Conservation (phyloP, 345 rosid species). For the Adansonia digitata region DNA sequence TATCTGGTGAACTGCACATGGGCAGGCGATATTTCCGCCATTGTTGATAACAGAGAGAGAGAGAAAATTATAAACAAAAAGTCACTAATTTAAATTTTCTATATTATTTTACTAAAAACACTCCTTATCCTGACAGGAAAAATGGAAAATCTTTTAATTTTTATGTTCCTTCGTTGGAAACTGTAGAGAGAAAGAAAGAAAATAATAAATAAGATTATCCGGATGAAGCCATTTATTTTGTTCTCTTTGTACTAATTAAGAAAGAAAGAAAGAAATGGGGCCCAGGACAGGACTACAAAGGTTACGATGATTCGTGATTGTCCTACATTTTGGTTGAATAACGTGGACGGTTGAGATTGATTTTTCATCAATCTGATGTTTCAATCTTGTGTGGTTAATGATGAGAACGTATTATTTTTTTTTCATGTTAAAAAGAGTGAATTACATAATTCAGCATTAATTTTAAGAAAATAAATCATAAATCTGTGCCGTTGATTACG, state of each 20-base stretch:
- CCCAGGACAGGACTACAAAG: background rate
- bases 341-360: slow-evolving; percentile 8
- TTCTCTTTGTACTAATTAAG: background rate
- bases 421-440: background rate
- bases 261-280: background rate
- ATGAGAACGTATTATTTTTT: background rate
- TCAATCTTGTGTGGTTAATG: background rate
- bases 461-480: background rate
- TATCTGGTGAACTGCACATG: slow-evolving; percentile 15
- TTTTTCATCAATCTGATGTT: background rate
- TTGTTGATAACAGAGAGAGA: slow-evolving; percentile 11
- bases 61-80: background rate
- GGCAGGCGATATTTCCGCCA: slow-evolving; percentile 17
- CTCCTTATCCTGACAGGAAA: background rate
- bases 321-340: background rate
- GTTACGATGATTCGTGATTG: background rate
- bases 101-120: background rate
- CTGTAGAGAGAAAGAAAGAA: background rate
- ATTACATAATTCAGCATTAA: background rate
- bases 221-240: slow-evolving; percentile 1
- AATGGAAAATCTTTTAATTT: background rate
- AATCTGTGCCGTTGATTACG: background rate
- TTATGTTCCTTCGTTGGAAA: background rate
- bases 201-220: slow-evolving; percentile 4
- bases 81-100: background rate